Percentiles rank a stretch among this genome's conserved stretches.
Evolutionary conservation across 2,329 filamentous ascomycete species (phyloP).

Genomic region (Davidsoniella neocaledoniae): DNA sequence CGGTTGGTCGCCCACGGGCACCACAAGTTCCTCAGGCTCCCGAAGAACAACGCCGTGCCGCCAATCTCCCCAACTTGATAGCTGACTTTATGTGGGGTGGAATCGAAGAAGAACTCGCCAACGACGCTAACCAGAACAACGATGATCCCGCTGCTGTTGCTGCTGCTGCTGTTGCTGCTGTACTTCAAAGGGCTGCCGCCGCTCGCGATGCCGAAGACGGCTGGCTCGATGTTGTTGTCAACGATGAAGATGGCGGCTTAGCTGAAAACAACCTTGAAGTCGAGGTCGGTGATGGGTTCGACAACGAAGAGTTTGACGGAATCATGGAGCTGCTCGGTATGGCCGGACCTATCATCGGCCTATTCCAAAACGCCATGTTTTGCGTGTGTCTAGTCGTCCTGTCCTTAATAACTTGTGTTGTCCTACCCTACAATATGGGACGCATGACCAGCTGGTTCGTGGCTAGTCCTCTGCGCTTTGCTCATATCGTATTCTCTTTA

Average conservation of each 20-base stretch:
- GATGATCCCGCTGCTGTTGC: conserved; percentile 19
- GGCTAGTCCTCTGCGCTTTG: conserved; percentile 61
- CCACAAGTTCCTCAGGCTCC: background rate
- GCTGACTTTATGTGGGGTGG: conserved; percentile 48
- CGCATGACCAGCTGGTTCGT: conserved; percentile 66
- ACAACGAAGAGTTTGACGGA: conserved; percentile 88
- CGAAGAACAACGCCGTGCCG: background rate
- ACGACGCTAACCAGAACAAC: conserved; percentile 37
- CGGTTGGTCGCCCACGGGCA: too few species aligned
- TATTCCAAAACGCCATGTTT: conserved; percentile 91
- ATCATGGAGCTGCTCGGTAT: conserved; percentile 93
- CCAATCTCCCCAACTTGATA: conserved; percentile 19
- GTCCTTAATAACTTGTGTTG: conserved; percentile 72
- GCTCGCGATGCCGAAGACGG: conserved; percentile 23
- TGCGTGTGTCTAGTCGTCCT: conserved; percentile 78
- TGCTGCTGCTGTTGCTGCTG: conserved; percentile 23
- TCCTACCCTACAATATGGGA: conserved; percentile 82
- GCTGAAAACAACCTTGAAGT: conserved; percentile 21
- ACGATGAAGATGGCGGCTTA: conserved; percentile 34
- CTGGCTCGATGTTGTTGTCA: conserved; percentile 20
- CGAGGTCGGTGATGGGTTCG: conserved; percentile 28
- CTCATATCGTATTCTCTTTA: conserved; percentile 53
- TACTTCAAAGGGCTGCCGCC: conserved; percentile 22
- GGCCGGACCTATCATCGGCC: conserved; percentile 75
- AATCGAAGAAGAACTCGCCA: conserved; percentile 22